Conservation (phyloP, 768 basidiomycete genomes). For the Sutorius australiensis region DNA sequence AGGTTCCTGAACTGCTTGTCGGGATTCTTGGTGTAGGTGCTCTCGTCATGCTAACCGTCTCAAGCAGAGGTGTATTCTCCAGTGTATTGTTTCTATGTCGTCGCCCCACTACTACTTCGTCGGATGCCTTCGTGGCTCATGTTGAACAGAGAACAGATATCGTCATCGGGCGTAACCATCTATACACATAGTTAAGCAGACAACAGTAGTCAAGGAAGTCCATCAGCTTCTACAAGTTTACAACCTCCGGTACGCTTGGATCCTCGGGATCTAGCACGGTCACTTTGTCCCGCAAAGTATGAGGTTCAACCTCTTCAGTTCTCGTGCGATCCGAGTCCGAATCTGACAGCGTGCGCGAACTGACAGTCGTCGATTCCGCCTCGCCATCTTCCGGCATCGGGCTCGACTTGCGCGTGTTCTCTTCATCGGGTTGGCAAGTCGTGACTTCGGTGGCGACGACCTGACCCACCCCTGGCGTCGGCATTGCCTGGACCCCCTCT, state of each 20-base stretch:
- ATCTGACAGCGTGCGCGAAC: slow-evolving; percentile 27
- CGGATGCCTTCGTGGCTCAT: not conserved
- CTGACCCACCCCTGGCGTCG: not conserved
- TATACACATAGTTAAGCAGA: slow-evolving; percentile 27
- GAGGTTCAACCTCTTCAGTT: slow-evolving; percentile 24
- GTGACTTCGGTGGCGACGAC: not conserved
- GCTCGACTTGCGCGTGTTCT: not conserved
- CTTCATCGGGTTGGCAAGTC: slow-evolving; percentile 2
- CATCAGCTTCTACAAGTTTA: slow-evolving; percentile 11
- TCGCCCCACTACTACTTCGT: not conserved
- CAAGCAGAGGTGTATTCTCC: not conserved
- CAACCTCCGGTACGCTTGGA: slow-evolving; percentile 12
- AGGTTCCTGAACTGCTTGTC: not conserved
- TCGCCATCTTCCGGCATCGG: slow-evolving; percentile 17
- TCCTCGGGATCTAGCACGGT: slow-evolving; percentile 26
- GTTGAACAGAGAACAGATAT: too few species aligned
- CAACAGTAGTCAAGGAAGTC: not conserved
- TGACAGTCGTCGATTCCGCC: slow-evolving; percentile 19
- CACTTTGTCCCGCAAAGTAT: slow-evolving; percentile 27
- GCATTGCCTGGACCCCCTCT: slow-evolving; percentile 2
- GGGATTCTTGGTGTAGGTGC: not conserved
- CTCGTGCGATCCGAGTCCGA: slow-evolving; percentile 27
- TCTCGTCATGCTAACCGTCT: not conserved
- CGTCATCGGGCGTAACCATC: slow-evolving; percentile 3
- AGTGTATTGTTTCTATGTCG: too few species aligned